Evolutionary conservation across 2,329 filamentous ascomycete genomes (phyloP), one percentile per base, ranked within the genome.

Genomic region (Colletotrichum liriopes): DNA sequence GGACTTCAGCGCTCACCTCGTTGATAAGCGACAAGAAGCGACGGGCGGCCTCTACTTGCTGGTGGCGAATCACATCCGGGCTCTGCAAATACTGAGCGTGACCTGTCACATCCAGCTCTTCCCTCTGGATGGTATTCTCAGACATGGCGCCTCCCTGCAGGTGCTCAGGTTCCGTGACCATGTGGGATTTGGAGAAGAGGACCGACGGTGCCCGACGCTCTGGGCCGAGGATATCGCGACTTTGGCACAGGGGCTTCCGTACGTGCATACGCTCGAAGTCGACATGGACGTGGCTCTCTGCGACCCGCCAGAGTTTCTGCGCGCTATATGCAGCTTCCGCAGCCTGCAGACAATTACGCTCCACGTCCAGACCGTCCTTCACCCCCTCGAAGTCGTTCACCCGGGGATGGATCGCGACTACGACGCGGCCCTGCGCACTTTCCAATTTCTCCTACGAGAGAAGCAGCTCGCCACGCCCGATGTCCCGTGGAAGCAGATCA

Each of bases 121-220:
- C 61, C 81, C 81, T 0, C 51, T 86, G 26, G 80, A 84, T 56
- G 82, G 80, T 0, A 78, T 88, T 11, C 73, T 80, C 18, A 61
- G 71, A 5, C 86, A 88, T 74, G 79, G 78, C 5, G 47, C 54
- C 3, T 80, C 84, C 1, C 80, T 88, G 0, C 77, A 77, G 39
- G 72, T 74, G 2, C 78, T 88, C 4, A 77, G 81, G 6, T 81
- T 88, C 47, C 82, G 86, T 49, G 85, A 88, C 74, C 82, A 86
- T 74, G 77, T 82, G 12, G 84, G 85, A 3, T 87, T 87, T 75
- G 76, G 76, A 11, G 84, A 87, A 59, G 84, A 86, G 60, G 76
- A 79, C 54, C 77, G 77, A 35, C 77, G 72, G 16, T 87, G 85
- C 64, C 86, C 85, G 5, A 87, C 85, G 2, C 68, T 87, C 47